Base-by-base conservation (phyloP, 768 basidiomycete species). In the Holtermanniella nyarrowii region DNA sequence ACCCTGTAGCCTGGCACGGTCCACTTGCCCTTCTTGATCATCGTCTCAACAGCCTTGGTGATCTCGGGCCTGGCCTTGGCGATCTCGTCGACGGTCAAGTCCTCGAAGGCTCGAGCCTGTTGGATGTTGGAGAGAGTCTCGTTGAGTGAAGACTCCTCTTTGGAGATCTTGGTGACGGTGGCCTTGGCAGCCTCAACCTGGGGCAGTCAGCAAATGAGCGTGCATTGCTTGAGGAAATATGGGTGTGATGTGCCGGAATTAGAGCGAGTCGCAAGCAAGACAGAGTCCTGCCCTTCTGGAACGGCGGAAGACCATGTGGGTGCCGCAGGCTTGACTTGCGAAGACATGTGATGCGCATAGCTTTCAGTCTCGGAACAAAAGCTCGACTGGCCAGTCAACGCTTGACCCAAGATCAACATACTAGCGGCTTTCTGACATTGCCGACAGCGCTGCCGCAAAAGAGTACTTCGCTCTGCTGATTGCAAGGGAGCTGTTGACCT, bases 51-150 rank as follows among this genome's bases (percentile, higher is more conserved):
- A 41, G 85, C 82, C 74, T 95, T 82, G 37, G 78, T 76, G 72
- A 97, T 82, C 73, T 88, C 87, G 16, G 95, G 95, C 74, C 95
- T 85, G 22, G 93, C 93, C 56, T 83, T 78, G 60, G 83, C 82
- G 61, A 97, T 86, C 56, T 99, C 93, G 66, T 85, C 83, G 56
- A 83, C 77, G 27, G 89, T 91, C 60, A 99, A 79, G 64, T 97
- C 87, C 70, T 97, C 90, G 75, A 99, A 95, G 5, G 93, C 87
- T 74, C 95, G 84, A 41, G 91, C 90, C 47, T 91, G 82, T 77
- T 96, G 86, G 56, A 99, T 97, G 79, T 99, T 95, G 61, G 85
- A 82, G 55, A 97, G 84, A 23, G 95, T 96, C 41, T 80, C 82
- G 74, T 89, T 84, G 61, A 99, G 84, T 65, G 88, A 83, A 73